Evolutionary conservation across 257 asterid species (phyloP), one percentile per base, ranked within the genome.

Genomic region (Solanum appendiculatum): DNA sequence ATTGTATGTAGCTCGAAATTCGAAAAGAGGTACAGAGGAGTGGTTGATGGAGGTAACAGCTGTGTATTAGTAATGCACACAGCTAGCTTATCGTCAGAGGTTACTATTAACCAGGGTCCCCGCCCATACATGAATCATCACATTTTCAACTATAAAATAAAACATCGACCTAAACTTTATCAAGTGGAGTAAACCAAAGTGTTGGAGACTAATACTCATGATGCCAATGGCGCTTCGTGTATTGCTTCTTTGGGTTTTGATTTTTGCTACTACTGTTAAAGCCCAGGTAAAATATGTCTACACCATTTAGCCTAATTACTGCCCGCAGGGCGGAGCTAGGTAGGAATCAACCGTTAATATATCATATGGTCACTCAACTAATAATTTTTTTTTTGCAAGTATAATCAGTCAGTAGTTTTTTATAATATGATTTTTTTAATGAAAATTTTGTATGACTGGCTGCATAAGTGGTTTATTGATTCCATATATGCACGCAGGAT

Each of bases 401-500:
- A n/a, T n/a, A n/a, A n/a, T n/a, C n/a, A n/a, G n/a, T n/a, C n/a
- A n/a, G n/a, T n/a, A n/a, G n/a, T n/a, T n/a, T n/a, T n/a, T n/a
- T n/a, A n/a, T n/a, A n/a, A n/a, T n/a, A n/a, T n/a, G n/a, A n/a
- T n/a, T n/a, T n/a, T n/a, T n/a, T n/a, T n/a, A n/a, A 23, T 58
- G 14, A 3, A 58, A 9, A 18, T 54, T 54, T 54, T 18, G 63
- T 54, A 54, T 54, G 25, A 20, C 10, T 54, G 25, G 25, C 63
- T 54, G 63, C 4, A 6, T 10, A 58, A 58, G 13, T 8, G 13
- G 16, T 66, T 5, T 27, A 5, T 27, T 66, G 6, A 2, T 25
- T 1, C 1, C 0, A 12, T 64, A 15, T 23, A 58, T 68, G 69
- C 40, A 14, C 90, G 87, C 89, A 91, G 94, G 92, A 78, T 42